Base-by-base conservation (phyloP, 1,284 basidiomycete genomes). In the Boletellus deceptivus region DNA sequence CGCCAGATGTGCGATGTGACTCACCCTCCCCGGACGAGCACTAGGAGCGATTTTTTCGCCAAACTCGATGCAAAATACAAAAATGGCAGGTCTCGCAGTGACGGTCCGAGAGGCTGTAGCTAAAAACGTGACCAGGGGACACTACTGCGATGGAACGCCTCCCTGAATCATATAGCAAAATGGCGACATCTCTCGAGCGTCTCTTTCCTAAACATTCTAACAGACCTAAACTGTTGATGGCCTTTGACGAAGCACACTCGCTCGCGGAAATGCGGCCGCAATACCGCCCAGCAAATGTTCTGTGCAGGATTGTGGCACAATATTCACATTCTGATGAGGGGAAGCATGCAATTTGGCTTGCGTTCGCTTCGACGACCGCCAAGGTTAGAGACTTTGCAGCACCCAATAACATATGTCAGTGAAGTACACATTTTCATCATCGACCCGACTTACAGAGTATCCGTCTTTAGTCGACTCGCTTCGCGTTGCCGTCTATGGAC, bases 281-380 rank as follows among this genome's bases (percentile, higher is more conserved):
- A 16, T 43, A 52, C 29, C 40, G 50, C 3, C 46, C 50, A 1
- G 46, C 50, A 8, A 46, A 52, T 16, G 24, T 43, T 10, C 16
- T 52, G 4, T 43, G 29, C 25, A 38, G 18, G n/a, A 20, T 52
- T 10, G 31, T 52, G 14, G 43, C 33, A 8, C 3, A n/a, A 6
- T 48, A 43, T n/a, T 52, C 46, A 33, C n/a, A 48, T 31, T 13
- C 8, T 25, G 25, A 4, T 1, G 5, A 2, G 7, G 2, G 25
- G 25, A 25, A 7, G 25, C 25, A 31, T 3, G 29, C 43, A 18
- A 6, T 49, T 3, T 52, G 46, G 50, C 41, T 49, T 3, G 50
- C 43, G 3, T 52, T 52, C 14, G 47, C 50, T 29, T 52, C 46
- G 6, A 52, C 50, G 3, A 49, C 46, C 6, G 39, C 43, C 36